phyloP scores from a whole-genome alignment of 1,284 basidiomycete genomes.

The Puccinia hordei region DNA sequence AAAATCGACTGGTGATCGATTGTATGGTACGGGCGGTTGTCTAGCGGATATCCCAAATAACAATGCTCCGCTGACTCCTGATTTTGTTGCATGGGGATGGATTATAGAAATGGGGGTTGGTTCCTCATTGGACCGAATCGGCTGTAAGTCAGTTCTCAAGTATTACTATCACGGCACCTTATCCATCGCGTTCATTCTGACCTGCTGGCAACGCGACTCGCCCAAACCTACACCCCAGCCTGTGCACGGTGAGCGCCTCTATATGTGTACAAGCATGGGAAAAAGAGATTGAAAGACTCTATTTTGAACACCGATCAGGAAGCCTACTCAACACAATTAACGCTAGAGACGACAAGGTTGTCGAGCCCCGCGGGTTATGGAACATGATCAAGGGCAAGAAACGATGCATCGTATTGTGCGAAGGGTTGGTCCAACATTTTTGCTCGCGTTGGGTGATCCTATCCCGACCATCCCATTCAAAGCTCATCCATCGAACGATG shows the following conservation, averaged over 20 bases:
- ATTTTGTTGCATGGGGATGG: neutral
- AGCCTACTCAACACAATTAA: slow-evolving; percentile 79
- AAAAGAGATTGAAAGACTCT: neutral
- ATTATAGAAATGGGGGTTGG: slow-evolving; percentile 79
- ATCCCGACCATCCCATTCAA: neutral
- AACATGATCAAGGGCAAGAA: slow-evolving; percentile 66
- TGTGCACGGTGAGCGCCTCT: slow-evolving; percentile 16
- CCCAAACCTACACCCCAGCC: slow-evolving; percentile 2
- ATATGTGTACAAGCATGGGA: neutral
- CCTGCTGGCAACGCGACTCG: neutral
- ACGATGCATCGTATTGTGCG: slow-evolving; percentile 57
- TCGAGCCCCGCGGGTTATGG: slow-evolving; percentile 72
- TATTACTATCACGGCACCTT: neutral
- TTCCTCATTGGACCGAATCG: slow-evolving; percentile 78
- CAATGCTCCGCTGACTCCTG: neutral
- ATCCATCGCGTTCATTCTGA: neutral
- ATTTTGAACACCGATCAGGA: slow-evolving; percentile 62
- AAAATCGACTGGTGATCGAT: slow-evolving; percentile 32
- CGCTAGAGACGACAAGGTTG: slow-evolving; percentile 78
- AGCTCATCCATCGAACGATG: neutral
- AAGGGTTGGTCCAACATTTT: slow-evolving; percentile 56
- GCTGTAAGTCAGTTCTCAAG: slow-evolving; percentile 59
- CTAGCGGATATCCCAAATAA: too few relatives aligned
- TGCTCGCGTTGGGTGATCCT: neutral
- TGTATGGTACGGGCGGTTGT: slow-evolving; percentile 31